These are phyloP conservation scores for Colletotrichum lupini DNA, from an alignment of 2,329 filamentous ascomycete species.

Conservation along the genomic window DNA sequence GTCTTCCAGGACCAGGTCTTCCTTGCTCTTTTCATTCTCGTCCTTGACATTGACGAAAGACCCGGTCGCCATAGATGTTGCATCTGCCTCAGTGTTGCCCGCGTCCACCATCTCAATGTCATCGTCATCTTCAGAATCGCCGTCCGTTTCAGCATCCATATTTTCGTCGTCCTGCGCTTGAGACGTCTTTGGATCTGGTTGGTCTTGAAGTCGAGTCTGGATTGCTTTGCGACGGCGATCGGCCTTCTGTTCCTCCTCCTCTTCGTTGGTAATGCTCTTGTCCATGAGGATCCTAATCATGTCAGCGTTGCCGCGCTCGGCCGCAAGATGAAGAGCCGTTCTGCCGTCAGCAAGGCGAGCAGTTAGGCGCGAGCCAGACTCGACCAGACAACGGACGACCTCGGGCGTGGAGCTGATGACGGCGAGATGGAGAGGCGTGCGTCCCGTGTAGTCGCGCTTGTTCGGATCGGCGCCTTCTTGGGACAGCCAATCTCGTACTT, in stretches of 20 bases:
- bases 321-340: constrained; percentile 86
- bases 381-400: constrained; percentile 77
- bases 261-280: constrained; percentile 80
- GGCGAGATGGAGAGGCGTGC: constrained; percentile 83
- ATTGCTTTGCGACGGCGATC: constrained; percentile 58
- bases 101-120: constrained; percentile 60
- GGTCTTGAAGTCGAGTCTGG: constrained; percentile 41
- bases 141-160: constrained; percentile 44
- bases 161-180: constrained; percentile 41
- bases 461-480: constrained; percentile 79
- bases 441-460: constrained; percentile 79
- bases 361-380: constrained; percentile 78
- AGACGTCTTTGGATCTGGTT: constrained; percentile 39
- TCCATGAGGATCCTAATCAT: constrained; percentile 80
- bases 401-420: constrained; percentile 74
- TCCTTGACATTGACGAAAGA: constrained; percentile 78
- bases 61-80: constrained; percentile 68
- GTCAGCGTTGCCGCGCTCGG: constrained; percentile 72
- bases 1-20: constrained; percentile 61
- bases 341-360: constrained; percentile 81
- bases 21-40: constrained; percentile 47
- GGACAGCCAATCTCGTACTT: constrained; percentile 75
- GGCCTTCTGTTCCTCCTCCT: constrained; percentile 69
- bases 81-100: constrained; percentile 62
- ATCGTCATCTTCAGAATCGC: constrained; percentile 46